phyloP scores from a whole-genome alignment of 139 green algal genomes.

The Marvania coccoides region DNA sequence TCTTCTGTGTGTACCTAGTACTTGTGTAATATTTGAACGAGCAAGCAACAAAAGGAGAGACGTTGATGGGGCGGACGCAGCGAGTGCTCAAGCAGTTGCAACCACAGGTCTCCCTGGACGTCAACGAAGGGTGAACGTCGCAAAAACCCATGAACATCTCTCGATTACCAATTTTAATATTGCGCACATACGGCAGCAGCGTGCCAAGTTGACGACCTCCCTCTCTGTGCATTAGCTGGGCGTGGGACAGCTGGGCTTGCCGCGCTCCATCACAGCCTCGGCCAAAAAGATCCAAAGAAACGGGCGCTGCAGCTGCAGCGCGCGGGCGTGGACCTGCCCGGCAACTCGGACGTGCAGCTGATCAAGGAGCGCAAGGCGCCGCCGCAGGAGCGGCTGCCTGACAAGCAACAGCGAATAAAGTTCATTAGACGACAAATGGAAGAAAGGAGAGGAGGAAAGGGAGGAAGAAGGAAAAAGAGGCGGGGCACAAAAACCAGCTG shows the following conservation, averaged over 20 bases:
- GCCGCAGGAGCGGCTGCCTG: too few relatives aligned
- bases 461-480: neutral
- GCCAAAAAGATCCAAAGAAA: conserved; percentile 55
- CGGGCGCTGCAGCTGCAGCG: conserved; percentile 51
- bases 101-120: too few relatives aligned
- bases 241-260: conserved; percentile 20
- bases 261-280: conserved; percentile 46
- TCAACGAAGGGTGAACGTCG: neutral
- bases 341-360: neutral
- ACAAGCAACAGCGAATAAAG: too few relatives aligned
- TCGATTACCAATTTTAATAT: neutral
- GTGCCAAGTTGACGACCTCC: conserved; percentile 18
- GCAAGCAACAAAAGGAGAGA: too few relatives aligned
- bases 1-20: too few relatives aligned
- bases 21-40: too few relatives aligned
- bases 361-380: conserved; percentile 2
- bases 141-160: neutral
- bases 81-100: conserved; percentile 4
- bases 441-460: neutral
- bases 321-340: conserved; percentile 34
- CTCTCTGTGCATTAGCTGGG: conserved; percentile 25
- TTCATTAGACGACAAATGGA: too few relatives aligned
- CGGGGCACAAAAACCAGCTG: too few relatives aligned
- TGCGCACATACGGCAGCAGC: conserved; percentile 4
- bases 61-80: too few relatives aligned